Percentiles rank a stretch among this genome's conserved stretches.
These are phyloP conservation scores for Didymella glomerata DNA, from an alignment of 2,329 filamentous ascomycete genomes.

Conservation along the genomic window DNA sequence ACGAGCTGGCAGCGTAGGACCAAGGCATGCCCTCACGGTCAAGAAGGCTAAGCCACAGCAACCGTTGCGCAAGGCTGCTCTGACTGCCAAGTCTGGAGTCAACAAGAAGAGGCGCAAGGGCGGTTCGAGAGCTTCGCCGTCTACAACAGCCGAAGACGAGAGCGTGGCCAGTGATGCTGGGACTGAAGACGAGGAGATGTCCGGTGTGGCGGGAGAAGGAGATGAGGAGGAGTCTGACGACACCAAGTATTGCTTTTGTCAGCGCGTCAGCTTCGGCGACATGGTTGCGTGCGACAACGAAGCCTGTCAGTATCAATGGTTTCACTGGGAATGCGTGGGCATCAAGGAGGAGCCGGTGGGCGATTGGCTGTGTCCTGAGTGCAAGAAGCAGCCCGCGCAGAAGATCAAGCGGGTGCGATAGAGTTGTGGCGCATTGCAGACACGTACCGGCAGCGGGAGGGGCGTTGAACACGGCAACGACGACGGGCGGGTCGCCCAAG, in stretches of 20 bases:
- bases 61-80: slow-evolving; percentile 48
- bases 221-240: slow-evolving; percentile 77
- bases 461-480: slow-evolving; percentile 23
- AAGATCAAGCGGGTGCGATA: slow-evolving; percentile 54
- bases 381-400: slow-evolving; percentile 49
- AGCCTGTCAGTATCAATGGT: slow-evolving; percentile 84
- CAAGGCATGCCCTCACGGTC: slow-evolving; percentile 57
- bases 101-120: slow-evolving; percentile 51
- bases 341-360: slow-evolving; percentile 60
- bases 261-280: slow-evolving; percentile 83
- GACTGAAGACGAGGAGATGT: slow-evolving; percentile 62
- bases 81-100: slow-evolving; percentile 46
- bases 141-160: slow-evolving; percentile 60
- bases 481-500: slow-evolving; percentile 10
- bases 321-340: slow-evolving; percentile 74
- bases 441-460: slow-evolving; percentile 23
- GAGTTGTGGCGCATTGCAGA: slow-evolving; percentile 16
- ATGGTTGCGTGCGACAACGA: slow-evolving; percentile 92
- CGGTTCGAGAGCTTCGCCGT: slow-evolving; percentile 52
- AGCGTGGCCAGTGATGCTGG: slow-evolving; percentile 59
- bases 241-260: slow-evolving; percentile 81
- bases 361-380: slow-evolving; percentile 60
- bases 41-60: slow-evolving; percentile 66
- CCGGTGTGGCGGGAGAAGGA: slow-evolving; percentile 51
- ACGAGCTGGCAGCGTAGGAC: slow-evolving; percentile 68